Conservation (phyloP, 768 basidiomycete species). For the Suillus brevipes region DNA sequence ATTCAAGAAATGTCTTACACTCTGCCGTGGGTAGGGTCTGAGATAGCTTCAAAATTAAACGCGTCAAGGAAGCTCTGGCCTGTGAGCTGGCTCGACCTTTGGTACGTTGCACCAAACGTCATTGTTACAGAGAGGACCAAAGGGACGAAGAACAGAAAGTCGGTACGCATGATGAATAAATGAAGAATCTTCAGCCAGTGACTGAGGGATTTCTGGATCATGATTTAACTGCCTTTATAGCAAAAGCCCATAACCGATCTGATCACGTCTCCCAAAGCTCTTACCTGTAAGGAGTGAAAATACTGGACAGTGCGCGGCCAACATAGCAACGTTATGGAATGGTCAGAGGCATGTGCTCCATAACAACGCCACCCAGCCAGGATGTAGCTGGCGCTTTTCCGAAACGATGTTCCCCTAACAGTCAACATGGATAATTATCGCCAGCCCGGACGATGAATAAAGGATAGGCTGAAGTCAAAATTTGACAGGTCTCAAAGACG, state of each 20-base stretch:
- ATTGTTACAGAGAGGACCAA: not conserved
- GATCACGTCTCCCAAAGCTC: not conserved
- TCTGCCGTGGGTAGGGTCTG: constrained; percentile 37
- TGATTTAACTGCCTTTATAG: not conserved
- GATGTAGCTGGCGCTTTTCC: not conserved
- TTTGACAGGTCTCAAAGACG: not conserved
- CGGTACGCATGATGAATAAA: not conserved
- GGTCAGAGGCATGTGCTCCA: not conserved
- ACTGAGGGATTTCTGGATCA: not conserved
- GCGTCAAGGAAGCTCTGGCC: constrained; percentile 50
- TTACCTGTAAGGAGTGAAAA: not conserved
- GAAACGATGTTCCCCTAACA: not conserved
- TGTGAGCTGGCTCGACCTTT: constrained; percentile 43
- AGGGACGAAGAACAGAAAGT: not conserved
- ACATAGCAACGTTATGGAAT: not conserved
- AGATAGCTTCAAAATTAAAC: constrained; percentile 17
- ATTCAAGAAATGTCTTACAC: constrained; percentile 23
- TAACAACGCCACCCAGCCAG: not conserved
- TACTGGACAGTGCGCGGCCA: not conserved
- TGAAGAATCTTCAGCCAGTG: not conserved
- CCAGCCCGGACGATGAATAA: not conserved
- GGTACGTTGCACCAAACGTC: constrained; percentile 47
- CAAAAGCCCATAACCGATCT: not conserved
- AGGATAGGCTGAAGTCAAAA: not conserved
- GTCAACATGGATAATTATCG: not conserved